These are phyloP conservation scores for Aspergillus proliferans DNA, from an alignment of 2,329 filamentous ascomycete genomes.

Conservation along the genomic window DNA sequence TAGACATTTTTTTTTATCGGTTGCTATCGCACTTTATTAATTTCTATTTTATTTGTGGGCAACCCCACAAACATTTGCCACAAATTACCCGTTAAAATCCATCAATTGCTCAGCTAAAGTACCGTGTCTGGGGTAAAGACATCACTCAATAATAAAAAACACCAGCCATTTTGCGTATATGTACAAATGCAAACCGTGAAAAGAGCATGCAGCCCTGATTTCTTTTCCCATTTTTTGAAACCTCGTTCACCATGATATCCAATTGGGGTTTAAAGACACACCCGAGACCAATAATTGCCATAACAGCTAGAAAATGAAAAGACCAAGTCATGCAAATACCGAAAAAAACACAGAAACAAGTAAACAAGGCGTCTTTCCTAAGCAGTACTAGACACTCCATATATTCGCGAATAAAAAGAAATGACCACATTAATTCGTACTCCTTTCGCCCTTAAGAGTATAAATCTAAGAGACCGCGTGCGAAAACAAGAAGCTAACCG, in stretches of 20 bases:
- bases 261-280: no score
- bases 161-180: constrained; percentile 8
- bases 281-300: neutral
- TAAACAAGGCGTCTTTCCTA: neutral
- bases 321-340: constrained; percentile 7
- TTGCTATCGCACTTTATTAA: no score
- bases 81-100: no score
- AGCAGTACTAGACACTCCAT: constrained; percentile 3
- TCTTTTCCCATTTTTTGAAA: constrained; percentile 1
- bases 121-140: no score
- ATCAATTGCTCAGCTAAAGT: no score
- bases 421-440: neutral
- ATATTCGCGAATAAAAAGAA: neutral
- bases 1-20: no score
- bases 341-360: constrained; percentile 6
- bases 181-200: constrained; percentile 3
- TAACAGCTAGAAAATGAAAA: constrained; percentile 8
- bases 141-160: constrained; percentile 5
- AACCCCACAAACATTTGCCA: no score
- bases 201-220: neutral
- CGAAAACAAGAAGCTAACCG: constrained; percentile 47
- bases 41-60: no score
- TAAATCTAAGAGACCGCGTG: constrained; percentile 36
- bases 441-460: neutral
- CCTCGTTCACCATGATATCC: neutral